Percentiles rank a stretch among this genome's conserved stretches.
These are phyloP conservation scores for Lasiosphaeria miniovina DNA, from an alignment of 495 filamentous ascomycete genomes.

Conservation along the genomic window DNA sequence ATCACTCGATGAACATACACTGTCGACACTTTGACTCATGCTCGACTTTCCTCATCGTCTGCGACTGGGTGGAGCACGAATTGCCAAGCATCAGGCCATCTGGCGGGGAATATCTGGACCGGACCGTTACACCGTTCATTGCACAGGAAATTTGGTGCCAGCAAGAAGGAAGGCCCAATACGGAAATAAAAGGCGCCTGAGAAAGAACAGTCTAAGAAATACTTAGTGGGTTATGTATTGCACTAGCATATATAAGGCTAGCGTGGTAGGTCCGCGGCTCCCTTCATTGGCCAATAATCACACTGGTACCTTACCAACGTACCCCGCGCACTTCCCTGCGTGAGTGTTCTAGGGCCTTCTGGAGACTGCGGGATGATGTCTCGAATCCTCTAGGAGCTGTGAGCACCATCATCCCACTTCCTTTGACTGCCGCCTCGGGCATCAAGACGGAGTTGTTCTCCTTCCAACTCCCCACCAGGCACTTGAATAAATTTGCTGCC, in stretches of 20 bases:
- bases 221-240: not conserved
- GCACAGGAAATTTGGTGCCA: no score
- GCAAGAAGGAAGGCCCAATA: no score
- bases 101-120: no score
- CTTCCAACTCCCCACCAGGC: slow-evolving; percentile 6
- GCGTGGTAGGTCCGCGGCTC: not conserved
- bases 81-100: no score
- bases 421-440: slow-evolving; percentile 11
- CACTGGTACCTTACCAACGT: not conserved
- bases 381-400: slow-evolving; percentile 15
- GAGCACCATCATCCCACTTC: slow-evolving; percentile 20
- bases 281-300: slow-evolving; percentile 5
- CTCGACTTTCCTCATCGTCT: no score
- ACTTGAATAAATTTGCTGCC: slow-evolving; percentile 21
- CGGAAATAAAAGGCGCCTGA: no score
- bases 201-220: no score
- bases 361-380: slow-evolving; percentile 18
- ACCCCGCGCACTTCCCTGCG: slow-evolving; percentile 15
- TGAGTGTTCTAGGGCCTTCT: slow-evolving; percentile 26
- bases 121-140: no score
- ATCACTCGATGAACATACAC: no score
- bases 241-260: not conserved
- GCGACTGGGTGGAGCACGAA: no score
- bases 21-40: no score
- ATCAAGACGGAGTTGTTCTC: slow-evolving; percentile 9